phyloP scores from a whole-genome alignment of 768 basidiomycete genomes.

The Naganishia kalamii region DNA sequence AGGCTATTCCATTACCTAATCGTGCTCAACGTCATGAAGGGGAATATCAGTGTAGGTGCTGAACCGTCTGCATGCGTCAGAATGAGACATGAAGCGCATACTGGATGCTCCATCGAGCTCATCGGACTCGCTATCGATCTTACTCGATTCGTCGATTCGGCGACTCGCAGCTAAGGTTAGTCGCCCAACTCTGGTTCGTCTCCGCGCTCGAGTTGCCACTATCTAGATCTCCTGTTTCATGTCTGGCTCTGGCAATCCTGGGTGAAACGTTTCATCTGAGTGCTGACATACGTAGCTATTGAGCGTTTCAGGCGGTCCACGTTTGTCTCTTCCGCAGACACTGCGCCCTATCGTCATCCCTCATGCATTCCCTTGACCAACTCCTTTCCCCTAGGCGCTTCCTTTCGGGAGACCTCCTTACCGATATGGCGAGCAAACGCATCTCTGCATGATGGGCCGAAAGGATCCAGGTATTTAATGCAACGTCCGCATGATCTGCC shows the following conservation, averaged over 20 bases:
- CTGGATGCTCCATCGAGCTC: slow-evolving; percentile 6
- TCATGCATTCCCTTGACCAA: not conserved
- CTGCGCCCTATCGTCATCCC: too few relatives aligned
- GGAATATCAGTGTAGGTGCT: not conserved
- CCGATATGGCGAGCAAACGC: too few relatives aligned
- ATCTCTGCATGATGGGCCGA: too few relatives aligned
- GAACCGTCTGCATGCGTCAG: not conserved
- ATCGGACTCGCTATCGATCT: not conserved
- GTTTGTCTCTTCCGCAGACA: too few relatives aligned
- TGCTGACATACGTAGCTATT: not conserved
- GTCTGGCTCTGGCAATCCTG: not conserved
- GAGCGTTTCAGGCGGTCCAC: too few relatives aligned
- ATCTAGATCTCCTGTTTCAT: not conserved
- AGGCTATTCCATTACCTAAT: slow-evolving; percentile 3
- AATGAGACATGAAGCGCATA: not conserved
- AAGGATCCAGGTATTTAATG: too few relatives aligned
- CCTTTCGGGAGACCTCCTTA: not conserved
- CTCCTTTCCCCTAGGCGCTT: slow-evolving; percentile 1
- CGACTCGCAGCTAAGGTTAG: too few relatives aligned
- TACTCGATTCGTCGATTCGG: not conserved
- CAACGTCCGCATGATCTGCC: too few relatives aligned
- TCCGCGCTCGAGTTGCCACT: not conserved
- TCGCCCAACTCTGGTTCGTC: too few relatives aligned
- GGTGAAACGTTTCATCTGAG: not conserved
- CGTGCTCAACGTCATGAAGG: not conserved